Evolutionary conservation across 306 rosid species (phyloP), one percentile per base, ranked within the genome.

Genomic region (Citrullus amarus): DNA sequence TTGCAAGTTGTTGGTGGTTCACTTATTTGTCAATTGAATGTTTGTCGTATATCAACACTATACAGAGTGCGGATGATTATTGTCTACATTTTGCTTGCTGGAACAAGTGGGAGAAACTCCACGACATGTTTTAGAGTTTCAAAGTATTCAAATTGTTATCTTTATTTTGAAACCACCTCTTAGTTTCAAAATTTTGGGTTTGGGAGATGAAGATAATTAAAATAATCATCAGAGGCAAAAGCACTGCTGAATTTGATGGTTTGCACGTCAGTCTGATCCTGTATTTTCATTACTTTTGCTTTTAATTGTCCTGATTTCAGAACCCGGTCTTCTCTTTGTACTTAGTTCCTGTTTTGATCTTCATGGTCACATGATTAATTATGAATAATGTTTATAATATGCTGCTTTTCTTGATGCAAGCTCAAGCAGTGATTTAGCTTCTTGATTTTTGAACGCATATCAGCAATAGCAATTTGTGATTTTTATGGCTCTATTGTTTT

Each of bases 241-340:
- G 65, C 78, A 9, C 46, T 75, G 82, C 82, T 75, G 66, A 79
- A 30, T 41, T 78, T 79, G 30, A 50, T 41, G 53, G 34, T 70
- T 73, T 82, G 82, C 78, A 82, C 57, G 80, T 82, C 82, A 74
- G 80, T 79, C 82, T 79, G 80, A 79, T 79, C 80, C 80, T 79
- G 43, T 9, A 18, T 74, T 39, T 59, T 22, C 36, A 1, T 18
- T 32, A 34, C 51, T 36, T n/a, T 41, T 16, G 14, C 16, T 68
- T 69, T 34, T 22, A 36, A 4, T 12, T 39, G 44, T 58, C 20
- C 41, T 43, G n/a, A 57, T 61, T 77, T 59, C 12, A 9, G 22
- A 22, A 16, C n/a, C 9, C 9, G 30, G 10, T 1, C 18, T 51
- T 48, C 1, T 11, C 50, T 0, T 30, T 8, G 4, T 46, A 10